These are phyloP conservation scores for Exserohilum rostratum DNA, from an alignment of 2,329 filamentous ascomycete species.

Conservation along the genomic window DNA sequence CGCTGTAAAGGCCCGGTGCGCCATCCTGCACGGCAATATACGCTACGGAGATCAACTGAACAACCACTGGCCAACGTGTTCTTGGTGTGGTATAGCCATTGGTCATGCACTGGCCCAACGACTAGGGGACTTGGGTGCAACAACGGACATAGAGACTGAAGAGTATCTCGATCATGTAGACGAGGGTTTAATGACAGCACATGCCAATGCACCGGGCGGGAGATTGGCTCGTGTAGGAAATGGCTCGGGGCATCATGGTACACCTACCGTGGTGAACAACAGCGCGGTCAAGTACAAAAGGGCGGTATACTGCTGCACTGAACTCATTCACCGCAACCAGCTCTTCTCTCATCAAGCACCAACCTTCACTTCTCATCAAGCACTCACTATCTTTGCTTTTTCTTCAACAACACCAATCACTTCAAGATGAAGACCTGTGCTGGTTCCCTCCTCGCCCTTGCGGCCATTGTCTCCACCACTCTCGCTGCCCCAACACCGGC, in stretches of 20 bases:
- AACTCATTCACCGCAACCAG: slow-evolving; percentile 1
- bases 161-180: slow-evolving; percentile 1
- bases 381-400: background rate
- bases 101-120: slow-evolving; percentile 3
- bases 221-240: slow-evolving; percentile 3
- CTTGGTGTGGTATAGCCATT: slow-evolving; percentile 8
- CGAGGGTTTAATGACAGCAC: slow-evolving; percentile 4
- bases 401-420: background rate
- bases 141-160: slow-evolving; percentile 13
- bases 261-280: background rate
- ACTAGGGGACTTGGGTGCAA: background rate
- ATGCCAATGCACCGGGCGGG: slow-evolving; percentile 5
- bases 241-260: background rate
- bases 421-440: slow-evolving; percentile 28
- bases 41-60: background rate
- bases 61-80: slow-evolving; percentile 18
- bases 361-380: background rate
- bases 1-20: slow-evolving; percentile 18
- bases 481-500: slow-evolving; percentile 26
- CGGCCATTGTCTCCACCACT: slow-evolving; percentile 19
- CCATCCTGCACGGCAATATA: slow-evolving; percentile 18
- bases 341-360: no score
- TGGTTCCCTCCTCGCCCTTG: slow-evolving; percentile 25
- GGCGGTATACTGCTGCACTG: background rate
- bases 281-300: slow-evolving; percentile 11